Evolutionary conservation across 352 stramenopile species (phyloP), one percentile per base, ranked within the genome.

Genomic region (Globisporangium emineosum): DNA sequence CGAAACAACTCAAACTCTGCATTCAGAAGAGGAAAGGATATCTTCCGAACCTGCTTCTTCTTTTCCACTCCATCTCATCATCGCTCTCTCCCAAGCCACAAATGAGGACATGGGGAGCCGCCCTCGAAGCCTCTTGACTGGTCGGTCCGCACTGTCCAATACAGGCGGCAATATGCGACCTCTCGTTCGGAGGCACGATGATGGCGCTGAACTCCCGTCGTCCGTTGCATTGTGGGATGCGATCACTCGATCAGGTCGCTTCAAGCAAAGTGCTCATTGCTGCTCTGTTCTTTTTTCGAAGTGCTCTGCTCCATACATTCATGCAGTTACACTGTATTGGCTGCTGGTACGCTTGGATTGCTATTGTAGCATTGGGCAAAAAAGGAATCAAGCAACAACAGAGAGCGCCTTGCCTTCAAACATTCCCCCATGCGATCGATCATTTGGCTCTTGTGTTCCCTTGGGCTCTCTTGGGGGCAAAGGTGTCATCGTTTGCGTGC

Each of bases 401-500:
- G 40, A 23, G 40, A 17, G 40, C 40, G 40, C 5, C 17, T 47
- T 47, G 40, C 5, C 17, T 47, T 47, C 40, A 47, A 47, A 17
- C 37, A 45, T 45, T 45, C n/a, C 37, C 37, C 12, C 35, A 13
- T 5, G 15, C 15, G 27, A 5, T 32, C 15, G 25, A 57, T 57
- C 51, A 57, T 57, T 57, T 55, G 49, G 49, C 23, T 29, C 50
- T 56, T 37, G 25, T 17, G 50, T 8, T 56, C 50, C 50, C 6
- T 13, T 2, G 3, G 27, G 51, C 51, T 57, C 51, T 57, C 29
- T 32, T 55, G 4, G 7, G 9, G 29, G 13, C 30, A 40, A 56
- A 56, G n/a, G 50, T 57, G 51, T 40, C 51, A 42, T 21, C 51
- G 32, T 57, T 57, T 42, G 51, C 17, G 51, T 57, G 51, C 51